These are phyloP conservation scores for Camellia oleifera DNA, from an alignment of 179 eudicot species.

Conservation along the genomic window DNA sequence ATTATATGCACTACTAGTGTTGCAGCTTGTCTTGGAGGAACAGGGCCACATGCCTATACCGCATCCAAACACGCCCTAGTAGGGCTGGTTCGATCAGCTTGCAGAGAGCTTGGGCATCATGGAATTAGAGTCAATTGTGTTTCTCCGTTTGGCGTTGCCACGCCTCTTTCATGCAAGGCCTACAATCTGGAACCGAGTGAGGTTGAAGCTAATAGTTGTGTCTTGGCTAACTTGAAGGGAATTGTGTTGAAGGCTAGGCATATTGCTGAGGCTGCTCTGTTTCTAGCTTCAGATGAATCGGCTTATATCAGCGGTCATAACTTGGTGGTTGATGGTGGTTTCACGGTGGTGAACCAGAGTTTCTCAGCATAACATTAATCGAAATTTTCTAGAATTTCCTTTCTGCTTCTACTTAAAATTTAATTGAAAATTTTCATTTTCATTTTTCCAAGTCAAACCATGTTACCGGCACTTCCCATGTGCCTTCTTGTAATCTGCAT, in stretches of 20 bases:
- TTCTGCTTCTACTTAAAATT: too few species aligned
- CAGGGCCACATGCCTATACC: constrained; percentile 49
- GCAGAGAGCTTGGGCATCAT: constrained; percentile 53
- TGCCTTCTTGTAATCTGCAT: too few species aligned
- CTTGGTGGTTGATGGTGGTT: constrained; percentile 64
- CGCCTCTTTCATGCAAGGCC: constrained; percentile 42
- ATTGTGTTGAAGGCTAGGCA: constrained; percentile 51
- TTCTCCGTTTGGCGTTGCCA: constrained; percentile 67
- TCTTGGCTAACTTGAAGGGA: constrained; percentile 48
- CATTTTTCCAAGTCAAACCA: too few species aligned
- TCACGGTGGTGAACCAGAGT: constrained; percentile 39
- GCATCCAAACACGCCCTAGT: constrained; percentile 59
- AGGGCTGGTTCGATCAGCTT: constrained; percentile 52
- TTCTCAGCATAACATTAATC: background rate
- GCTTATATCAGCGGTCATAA: constrained; percentile 59
- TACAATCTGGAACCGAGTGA: constrained; percentile 28
- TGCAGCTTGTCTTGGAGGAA: constrained; percentile 45
- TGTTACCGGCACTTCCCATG: too few species aligned
- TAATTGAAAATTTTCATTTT: too few species aligned
- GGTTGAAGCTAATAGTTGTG: constrained; percentile 27
- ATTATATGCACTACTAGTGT: constrained; percentile 68
- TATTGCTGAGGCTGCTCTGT: constrained; percentile 65
- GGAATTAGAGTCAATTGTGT: constrained; percentile 66
- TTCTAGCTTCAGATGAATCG: constrained; percentile 71
- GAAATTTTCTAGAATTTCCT: too few species aligned